Conservation (phyloP, 352 stramenopile species). For the Phytophthora lateralis region DNA sequence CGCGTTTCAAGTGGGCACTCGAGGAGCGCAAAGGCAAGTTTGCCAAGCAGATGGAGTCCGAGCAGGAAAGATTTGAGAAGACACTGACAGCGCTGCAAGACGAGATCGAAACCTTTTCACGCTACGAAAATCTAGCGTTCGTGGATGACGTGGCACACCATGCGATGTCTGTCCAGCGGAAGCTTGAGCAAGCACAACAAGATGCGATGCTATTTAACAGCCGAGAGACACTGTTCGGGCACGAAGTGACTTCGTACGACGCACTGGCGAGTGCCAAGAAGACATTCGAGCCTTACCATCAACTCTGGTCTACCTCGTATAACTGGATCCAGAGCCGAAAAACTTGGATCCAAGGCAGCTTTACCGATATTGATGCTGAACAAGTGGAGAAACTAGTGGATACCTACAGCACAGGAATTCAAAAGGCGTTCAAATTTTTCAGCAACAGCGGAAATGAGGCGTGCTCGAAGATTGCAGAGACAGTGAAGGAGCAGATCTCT, state of each 20-base stretch:
- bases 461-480: constrained; percentile 90
- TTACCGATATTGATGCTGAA: constrained; percentile 92
- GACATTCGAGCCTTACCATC: constrained; percentile 94
- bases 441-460: constrained; percentile 83
- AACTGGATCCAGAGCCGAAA: constrained; percentile 93
- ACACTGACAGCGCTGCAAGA: constrained; percentile 78
- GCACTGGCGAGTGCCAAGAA: constrained; percentile 88
- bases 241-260: constrained; percentile 91
- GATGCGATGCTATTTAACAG: constrained; percentile 94
- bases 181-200: constrained; percentile 90
- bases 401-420: constrained; percentile 84
- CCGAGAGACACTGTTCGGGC: constrained; percentile 90
- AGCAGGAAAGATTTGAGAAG: constrained; percentile 93
- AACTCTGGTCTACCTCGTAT: constrained; percentile 91
- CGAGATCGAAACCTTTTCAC: constrained; percentile 89
- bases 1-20: constrained; percentile 74
- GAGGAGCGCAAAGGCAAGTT: constrained; percentile 89
- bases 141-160: constrained; percentile 90
- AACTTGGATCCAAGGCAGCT: constrained; percentile 91
- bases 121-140: constrained; percentile 89
- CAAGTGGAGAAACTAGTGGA: constrained; percentile 92
- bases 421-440: constrained; percentile 94
- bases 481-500: constrained; percentile 92
- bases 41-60: constrained; percentile 93
- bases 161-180: constrained; percentile 84